phyloP scores from a whole-genome alignment of 106 monocot genomes.

The Xerophyta viscosa region DNA sequence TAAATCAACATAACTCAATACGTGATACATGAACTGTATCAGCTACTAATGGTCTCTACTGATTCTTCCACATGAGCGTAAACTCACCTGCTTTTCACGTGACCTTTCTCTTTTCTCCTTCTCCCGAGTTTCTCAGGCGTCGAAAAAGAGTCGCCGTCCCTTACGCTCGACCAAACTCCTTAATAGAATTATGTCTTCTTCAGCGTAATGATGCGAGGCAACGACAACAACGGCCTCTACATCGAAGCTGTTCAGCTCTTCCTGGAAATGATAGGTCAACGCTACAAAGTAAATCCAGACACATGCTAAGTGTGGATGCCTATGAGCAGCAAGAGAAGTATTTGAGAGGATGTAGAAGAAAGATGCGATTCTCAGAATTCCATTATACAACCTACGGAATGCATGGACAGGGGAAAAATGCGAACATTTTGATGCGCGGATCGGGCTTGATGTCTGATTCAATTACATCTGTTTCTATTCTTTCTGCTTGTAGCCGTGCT shows the following conservation, averaged over 20 bases:
- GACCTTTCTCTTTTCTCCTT: too few relatives aligned
- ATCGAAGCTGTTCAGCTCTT: conserved; percentile 50
- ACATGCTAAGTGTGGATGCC: conserved; percentile 68
- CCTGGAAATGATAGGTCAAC: conserved; percentile 18
- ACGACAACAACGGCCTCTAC: conserved; percentile 34
- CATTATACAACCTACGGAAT: conserved; percentile 77
- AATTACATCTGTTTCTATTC: conserved; percentile 65
- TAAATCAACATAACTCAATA: too few relatives aligned
- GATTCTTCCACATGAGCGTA: too few relatives aligned
- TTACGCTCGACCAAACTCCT: conserved; percentile 49
- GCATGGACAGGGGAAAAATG: conserved; percentile 51
- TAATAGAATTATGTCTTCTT: conserved; percentile 50
- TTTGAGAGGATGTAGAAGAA: conserved; percentile 51
- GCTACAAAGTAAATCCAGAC: conserved; percentile 23
- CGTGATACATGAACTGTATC: too few relatives aligned
- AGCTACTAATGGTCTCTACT: too few relatives aligned
- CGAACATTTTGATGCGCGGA: conserved; percentile 54
- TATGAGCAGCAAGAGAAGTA: conserved; percentile 47
- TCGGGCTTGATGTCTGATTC: conserved; percentile 55
- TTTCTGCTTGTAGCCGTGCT: conserved; percentile 70
- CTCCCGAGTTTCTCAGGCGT: too few relatives aligned
- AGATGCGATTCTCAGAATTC: conserved; percentile 81
- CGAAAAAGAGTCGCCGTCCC: too few relatives aligned
- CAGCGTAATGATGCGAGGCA: conserved; percentile 85
- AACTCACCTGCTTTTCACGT: too few relatives aligned